phyloP scores from a whole-genome alignment of 2,329 filamentous ascomycete genomes.

The Claviceps paspali region DNA sequence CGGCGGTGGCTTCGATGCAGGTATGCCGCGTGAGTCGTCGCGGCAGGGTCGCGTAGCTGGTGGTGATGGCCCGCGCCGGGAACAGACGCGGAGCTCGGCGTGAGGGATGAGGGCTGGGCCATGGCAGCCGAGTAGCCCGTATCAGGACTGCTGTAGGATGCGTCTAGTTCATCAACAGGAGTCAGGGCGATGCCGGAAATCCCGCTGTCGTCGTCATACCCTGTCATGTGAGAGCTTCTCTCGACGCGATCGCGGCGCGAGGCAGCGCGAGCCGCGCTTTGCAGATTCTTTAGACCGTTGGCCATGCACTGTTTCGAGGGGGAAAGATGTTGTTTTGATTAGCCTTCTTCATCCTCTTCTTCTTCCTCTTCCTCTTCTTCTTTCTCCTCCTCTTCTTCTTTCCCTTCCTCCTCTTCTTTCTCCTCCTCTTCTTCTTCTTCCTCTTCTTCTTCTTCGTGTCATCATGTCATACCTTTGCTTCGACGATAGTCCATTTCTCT shows the following conservation, averaged over 20 bases:
- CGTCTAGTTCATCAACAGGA: constrained; percentile 43
- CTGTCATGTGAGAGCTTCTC: constrained; percentile 21
- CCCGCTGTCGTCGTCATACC: constrained; percentile 56
- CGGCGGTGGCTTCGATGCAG: constrained; percentile 6
- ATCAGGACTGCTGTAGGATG: constrained; percentile 40
- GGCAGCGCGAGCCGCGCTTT: constrained; percentile 50
- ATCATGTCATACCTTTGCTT: constrained; percentile 37
- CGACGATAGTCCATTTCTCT: constrained; percentile 66
- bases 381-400: neutral
- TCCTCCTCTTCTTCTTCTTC: neutral
- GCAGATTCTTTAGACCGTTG: constrained; percentile 68
- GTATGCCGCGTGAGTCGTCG: neutral
- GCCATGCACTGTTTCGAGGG: constrained; percentile 56
- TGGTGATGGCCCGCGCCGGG: constrained; percentile 7
- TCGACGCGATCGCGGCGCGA: constrained; percentile 49
- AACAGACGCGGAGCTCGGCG: constrained; percentile 21
- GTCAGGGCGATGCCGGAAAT: constrained; percentile 47
- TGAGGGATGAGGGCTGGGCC: constrained; percentile 22
- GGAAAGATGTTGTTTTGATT: neutral
- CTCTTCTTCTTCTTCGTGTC: neutral
- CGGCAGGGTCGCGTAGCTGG: neutral
- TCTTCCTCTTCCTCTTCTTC: neutral
- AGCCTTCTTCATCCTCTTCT: neutral
- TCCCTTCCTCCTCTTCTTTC: neutral
- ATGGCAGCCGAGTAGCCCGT: constrained; percentile 25